Percentiles rank a stretch among this genome's conserved stretches.
Evolutionary conservation across 345 rosid genomes (phyloP).

Genomic region (Eucalyptus urophylla): DNA sequence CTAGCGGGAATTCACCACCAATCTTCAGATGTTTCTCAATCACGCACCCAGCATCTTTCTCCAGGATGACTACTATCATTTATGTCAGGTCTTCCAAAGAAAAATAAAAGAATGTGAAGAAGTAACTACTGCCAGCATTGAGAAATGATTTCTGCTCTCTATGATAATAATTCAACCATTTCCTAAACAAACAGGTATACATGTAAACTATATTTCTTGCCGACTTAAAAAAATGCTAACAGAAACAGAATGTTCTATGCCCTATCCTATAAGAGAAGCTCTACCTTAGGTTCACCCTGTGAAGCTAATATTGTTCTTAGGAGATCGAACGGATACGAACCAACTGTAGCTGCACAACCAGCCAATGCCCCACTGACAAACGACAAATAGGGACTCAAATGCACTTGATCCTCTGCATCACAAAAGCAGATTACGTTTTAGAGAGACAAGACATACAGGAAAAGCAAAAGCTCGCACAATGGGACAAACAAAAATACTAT

Average conservation of each 20-base stretch:
- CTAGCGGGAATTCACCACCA: not conserved
- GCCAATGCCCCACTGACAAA: constrained; percentile 85
- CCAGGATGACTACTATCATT: not conserved
- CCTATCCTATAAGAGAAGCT: not conserved
- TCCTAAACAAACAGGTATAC: not conserved
- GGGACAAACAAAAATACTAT: not conserved
- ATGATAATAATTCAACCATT: not conserved
- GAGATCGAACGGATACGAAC: constrained; percentile 99
- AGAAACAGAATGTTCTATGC: not conserved
- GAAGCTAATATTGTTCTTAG: constrained; percentile 86
- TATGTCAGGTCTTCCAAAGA: not conserved
- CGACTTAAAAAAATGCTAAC: not conserved
- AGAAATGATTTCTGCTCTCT: not conserved
- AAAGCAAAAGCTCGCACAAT: not conserved
- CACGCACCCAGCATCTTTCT: not conserved
- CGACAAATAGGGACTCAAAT: constrained; percentile 74
- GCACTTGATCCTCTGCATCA: constrained; percentile 76
- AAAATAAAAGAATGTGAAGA: not conserved
- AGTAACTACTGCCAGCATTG: not conserved
- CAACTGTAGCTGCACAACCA: constrained; percentile 93
- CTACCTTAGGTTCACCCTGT: constrained; percentile 98
- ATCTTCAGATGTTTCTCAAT: not conserved
- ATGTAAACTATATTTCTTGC: not conserved
- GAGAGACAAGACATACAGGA: not conserved
- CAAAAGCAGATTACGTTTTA: not conserved